These are phyloP conservation scores for Maudiozyma bulderi DNA, from an alignment of 805 yeast species.

Conservation along the genomic window DNA sequence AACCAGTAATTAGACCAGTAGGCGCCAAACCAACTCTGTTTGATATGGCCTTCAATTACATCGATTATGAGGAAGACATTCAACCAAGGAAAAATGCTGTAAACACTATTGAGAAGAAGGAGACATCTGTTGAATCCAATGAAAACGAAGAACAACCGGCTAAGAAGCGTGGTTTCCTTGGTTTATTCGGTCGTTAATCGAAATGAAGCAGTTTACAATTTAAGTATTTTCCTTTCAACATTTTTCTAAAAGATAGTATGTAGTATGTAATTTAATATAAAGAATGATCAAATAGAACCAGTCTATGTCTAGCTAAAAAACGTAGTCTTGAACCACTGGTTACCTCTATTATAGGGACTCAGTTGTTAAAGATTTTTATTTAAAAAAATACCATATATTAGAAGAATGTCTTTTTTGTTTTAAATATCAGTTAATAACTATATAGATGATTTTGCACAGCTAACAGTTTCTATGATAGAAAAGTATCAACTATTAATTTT, in stretches of 20 bases:
- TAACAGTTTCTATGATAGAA: conserved; percentile 21
- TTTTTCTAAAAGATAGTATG: neutral
- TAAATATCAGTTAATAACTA: neutral
- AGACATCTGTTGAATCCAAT: neutral
- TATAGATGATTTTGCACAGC: neutral
- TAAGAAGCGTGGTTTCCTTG: conserved; percentile 62
- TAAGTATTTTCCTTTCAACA: neutral
- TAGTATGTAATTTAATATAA: neutral
- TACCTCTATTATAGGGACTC: no score
- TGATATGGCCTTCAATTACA: conserved; percentile 81
- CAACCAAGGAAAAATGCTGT: neutral
- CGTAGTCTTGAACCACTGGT: no score
- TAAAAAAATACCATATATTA: no score
- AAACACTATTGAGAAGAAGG: conserved; percentile 3
- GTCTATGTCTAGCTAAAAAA: neutral
- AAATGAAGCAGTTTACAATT: neutral
- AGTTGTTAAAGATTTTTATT: no score
- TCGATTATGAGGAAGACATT: conserved; percentile 38
- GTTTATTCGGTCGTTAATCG: conserved; percentile 50
- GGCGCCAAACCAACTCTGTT: conserved; percentile 82
- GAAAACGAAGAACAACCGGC: conserved; percentile 21
- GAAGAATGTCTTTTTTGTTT: neutral
- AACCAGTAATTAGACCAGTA: conserved; percentile 46
- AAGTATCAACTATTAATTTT: conserved; percentile 63
- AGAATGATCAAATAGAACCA: neutral